Percentiles rank a stretch among this genome's conserved stretches.
Evolutionary conservation across 108 stramenopile genomes (phyloP).

Genomic region (Cyclotella sp.): DNA sequence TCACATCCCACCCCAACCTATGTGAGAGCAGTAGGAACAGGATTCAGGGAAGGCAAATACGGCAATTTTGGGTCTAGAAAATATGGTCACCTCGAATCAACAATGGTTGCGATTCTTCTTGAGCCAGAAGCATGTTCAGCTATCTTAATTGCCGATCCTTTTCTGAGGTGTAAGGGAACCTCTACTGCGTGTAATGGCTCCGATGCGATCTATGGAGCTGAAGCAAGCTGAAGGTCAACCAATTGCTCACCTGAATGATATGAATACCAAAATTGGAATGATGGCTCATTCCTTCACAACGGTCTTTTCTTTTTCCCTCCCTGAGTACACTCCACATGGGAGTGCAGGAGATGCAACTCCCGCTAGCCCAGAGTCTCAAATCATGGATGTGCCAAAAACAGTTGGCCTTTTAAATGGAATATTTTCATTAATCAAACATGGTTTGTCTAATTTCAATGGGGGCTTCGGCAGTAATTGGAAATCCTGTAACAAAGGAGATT

Average conservation of each 20-base stretch:
- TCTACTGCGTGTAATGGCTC: constrained; percentile 53
- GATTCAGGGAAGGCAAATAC: constrained; percentile 47
- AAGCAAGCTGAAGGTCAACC: constrained; percentile 30
- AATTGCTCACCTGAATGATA: constrained; percentile 29
- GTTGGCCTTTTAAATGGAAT: constrained; percentile 53
- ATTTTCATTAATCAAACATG: constrained; percentile 60
- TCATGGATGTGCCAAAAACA: constrained; percentile 53
- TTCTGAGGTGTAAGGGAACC: constrained; percentile 57
- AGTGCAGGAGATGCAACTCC: constrained; percentile 38
- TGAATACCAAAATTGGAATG: constrained; percentile 53
- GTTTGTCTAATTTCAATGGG: constrained; percentile 52
- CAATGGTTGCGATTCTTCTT: constrained; percentile 60
- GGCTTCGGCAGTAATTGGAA: constrained; percentile 39
- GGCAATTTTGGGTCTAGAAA: constrained; percentile 46
- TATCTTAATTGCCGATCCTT: constrained; percentile 61
- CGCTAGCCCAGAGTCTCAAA: constrained; percentile 41
- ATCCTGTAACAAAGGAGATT: constrained; percentile 19
- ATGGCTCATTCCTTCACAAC: constrained; percentile 54
- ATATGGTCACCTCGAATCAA: constrained; percentile 70
- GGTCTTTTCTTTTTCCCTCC: constrained; percentile 64
- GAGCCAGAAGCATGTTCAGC: constrained; percentile 58
- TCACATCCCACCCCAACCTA: constrained; percentile 60
- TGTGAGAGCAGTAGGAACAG: constrained; percentile 49
- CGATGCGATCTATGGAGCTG: constrained; percentile 61
- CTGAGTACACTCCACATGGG: constrained; percentile 58